Evolutionary conservation across 176 grass and related monocot species (phyloP), one percentile per base, ranked within the genome.

Genomic region (Urochloa ruziziensis): DNA sequence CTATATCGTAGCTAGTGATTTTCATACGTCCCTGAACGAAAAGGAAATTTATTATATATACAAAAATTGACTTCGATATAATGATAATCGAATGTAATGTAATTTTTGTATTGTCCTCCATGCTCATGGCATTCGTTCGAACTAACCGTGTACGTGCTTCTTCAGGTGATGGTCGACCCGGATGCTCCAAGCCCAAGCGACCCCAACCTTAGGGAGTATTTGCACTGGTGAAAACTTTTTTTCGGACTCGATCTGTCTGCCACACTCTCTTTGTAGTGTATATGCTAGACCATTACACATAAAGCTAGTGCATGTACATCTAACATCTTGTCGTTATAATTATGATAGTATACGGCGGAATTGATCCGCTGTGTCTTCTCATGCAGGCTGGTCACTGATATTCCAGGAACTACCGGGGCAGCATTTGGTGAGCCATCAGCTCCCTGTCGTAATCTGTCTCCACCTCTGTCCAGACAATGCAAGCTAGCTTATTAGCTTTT

Each of bases 121-220:
- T n/a, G n/a, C n/a, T n/a, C n/a, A n/a, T n/a, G n/a, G n/a, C n/a
- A n/a, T n/a, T n/a, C n/a, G n/a, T n/a, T n/a, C n/a, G n/a, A 5
- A 37, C 35, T 37, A 43, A 43, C 7, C 7, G 7, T 43, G 40
- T 10, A 12, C 10, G 10, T 44, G 42, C 11, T 46, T 46, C 43
- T 46, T 46, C 43, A 97, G 94, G 84, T 86, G 23, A 90, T 97
- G 91, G 81, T 97, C 47, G 89, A 97, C 82, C 94, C 94, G 25
- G 94, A 97, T 79, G 79, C 94, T 72, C 94, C 94, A 67, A 97
- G 66, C 49, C 94, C 94, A 79, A 97, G 91, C 72, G 89, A 97
- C 13, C 89, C 94, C 1, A 67, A 77, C 16, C 85, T 86, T 8
- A 90, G 87, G 24, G 94, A 97, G 82, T 84, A 90, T 42, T 43